Evolutionary conservation across 2,329 filamentous ascomycete species (phyloP).

Genomic region (Metarhizium robertsii): DNA sequence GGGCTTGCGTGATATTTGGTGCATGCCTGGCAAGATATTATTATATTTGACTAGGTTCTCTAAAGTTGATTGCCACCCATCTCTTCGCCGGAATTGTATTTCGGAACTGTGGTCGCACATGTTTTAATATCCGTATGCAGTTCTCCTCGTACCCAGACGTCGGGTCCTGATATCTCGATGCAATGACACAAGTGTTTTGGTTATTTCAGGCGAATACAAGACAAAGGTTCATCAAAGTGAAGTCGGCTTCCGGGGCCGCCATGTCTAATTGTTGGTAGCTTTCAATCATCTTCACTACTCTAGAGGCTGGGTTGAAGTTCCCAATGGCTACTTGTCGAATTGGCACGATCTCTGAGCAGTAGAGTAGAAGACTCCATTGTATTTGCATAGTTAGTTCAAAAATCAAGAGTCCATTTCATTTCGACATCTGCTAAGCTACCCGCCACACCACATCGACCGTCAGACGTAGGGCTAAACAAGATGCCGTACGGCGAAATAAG

Average conservation of each 20-base stretch:
- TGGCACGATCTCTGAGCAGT: not conserved
- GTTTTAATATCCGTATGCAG: no score
- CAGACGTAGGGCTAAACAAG: not conserved
- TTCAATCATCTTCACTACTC: no score
- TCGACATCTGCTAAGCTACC: conserved; percentile 1
- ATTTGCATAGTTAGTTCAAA: not conserved
- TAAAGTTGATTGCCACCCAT: not conserved
- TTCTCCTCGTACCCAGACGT: no score
- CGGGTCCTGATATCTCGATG: no score
- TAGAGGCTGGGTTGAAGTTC: no score
- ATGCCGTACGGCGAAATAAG: not conserved
- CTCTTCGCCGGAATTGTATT: not conserved
- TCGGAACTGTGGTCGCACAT: no score
- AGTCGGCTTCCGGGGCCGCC: no score
- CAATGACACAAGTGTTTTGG: no score
- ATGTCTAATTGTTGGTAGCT: no score
- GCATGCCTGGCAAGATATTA: not conserved
- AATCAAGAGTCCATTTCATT: not conserved
- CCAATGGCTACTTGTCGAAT: no score
- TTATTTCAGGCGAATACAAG: no score
- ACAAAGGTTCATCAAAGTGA: no score
- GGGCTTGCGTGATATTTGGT: not conserved
- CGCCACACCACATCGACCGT: conserved; percentile 1
- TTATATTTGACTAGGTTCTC: not conserved
- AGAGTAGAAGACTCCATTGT: not conserved